Percentiles rank a stretch among this genome's conserved stretches.
These are phyloP conservation scores for Friedmanniomyces simplex DNA, from an alignment of 495 filamentous ascomycete species.

Conservation along the genomic window DNA sequence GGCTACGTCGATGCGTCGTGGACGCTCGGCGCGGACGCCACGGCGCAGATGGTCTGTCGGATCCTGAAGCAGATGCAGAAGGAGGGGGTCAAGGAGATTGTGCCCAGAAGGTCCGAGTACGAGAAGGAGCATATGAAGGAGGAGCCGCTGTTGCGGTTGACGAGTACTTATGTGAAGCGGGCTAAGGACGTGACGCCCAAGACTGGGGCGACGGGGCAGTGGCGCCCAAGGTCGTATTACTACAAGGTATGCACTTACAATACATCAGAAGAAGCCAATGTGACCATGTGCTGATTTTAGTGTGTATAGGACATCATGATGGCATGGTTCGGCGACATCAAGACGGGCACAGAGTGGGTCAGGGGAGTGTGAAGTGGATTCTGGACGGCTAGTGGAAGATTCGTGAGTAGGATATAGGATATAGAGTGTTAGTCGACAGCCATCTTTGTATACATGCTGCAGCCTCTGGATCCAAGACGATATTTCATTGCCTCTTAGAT, in stretches of 20 bases:
- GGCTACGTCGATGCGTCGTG: conserved; percentile 50
- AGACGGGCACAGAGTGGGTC: conserved; percentile 26
- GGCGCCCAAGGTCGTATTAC: conserved; percentile 46
- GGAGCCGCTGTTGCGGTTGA: conserved; percentile 36
- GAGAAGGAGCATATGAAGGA: conserved; percentile 27
- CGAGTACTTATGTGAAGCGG: conserved; percentile 41
- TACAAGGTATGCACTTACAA: conserved; percentile 30
- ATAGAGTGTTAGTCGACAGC: too few relatives aligned
- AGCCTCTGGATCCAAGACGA: too few relatives aligned
- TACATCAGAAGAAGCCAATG: too few relatives aligned
- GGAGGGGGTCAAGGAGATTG: conserved; percentile 29
- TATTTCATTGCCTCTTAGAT: too few relatives aligned
- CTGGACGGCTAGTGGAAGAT: background rate
- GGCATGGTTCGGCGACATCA: conserved; percentile 41
- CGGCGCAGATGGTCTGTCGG: conserved; percentile 39
- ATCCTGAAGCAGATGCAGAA: conserved; percentile 36
- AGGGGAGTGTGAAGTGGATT: background rate
- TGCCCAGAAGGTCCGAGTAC: conserved; percentile 23
- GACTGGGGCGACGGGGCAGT: conserved; percentile 41
- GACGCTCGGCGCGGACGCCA: conserved; percentile 50
- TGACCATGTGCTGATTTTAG: too few relatives aligned
- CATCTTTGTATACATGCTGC: too few relatives aligned
- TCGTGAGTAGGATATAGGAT: too few relatives aligned
- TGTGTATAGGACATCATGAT: background rate
- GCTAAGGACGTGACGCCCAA: conserved; percentile 35